Conservation (phyloP, 352 stramenopile genomes). For the Globisporangium orthogonon region DNA sequence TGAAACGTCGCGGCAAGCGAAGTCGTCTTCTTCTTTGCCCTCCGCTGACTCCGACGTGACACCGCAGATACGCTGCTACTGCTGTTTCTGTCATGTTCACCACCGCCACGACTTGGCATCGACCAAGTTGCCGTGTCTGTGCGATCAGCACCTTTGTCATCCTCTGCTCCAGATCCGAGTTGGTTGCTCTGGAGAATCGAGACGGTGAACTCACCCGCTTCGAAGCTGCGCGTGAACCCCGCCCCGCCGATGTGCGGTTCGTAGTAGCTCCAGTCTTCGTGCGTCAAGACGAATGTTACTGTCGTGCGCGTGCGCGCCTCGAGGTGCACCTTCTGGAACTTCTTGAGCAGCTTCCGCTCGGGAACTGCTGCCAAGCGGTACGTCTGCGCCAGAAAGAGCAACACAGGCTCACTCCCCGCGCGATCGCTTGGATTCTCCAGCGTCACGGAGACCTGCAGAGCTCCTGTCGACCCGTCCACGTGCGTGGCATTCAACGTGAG, state of each 20-base stretch:
- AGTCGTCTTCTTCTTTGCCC: neutral
- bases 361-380: conserved; percentile 44
- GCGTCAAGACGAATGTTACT: conserved; percentile 39
- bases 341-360: conserved; percentile 72
- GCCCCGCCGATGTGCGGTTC: conserved; percentile 26
- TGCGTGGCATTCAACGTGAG: conserved; percentile 33
- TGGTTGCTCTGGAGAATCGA: conserved; percentile 27
- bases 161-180: neutral
- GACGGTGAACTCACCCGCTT: conserved; percentile 51
- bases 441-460: conserved; percentile 39
- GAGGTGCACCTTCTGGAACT: conserved; percentile 60
- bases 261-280: conserved; percentile 52
- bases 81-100: neutral
- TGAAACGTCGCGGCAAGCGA: conserved; percentile 11
- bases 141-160: neutral
- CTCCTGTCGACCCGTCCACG: conserved; percentile 16
- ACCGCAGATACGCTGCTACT: neutral
- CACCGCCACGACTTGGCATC: neutral
- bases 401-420: conserved; percentile 51
- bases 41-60: too few species aligned
- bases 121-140: neutral
- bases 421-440: conserved; percentile 52
- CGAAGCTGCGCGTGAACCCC: conserved; percentile 28
- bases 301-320: conserved; percentile 16
- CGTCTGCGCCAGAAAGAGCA: conserved; percentile 65